Evolutionary conservation across 2,329 filamentous ascomycete species (phyloP).

Genomic region (Geosmithia putterillii): DNA sequence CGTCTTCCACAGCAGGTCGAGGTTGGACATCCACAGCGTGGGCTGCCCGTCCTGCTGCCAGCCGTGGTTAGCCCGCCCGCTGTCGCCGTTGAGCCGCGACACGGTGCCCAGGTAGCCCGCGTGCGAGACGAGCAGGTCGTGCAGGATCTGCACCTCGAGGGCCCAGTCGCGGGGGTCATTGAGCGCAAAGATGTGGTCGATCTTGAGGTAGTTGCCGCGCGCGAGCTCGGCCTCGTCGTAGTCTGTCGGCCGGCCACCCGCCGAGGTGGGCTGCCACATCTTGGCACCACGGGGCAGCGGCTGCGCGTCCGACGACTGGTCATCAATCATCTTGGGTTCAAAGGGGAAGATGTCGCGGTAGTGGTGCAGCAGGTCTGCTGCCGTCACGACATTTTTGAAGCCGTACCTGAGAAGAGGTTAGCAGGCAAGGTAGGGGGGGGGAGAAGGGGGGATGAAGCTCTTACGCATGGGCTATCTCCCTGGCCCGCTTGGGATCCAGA

Average conservation of each 20-base stretch:
- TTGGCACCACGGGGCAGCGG: background rate
- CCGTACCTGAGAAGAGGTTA: slow-evolving; percentile 36
- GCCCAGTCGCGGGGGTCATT: slow-evolving; percentile 97
- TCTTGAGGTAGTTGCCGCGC: slow-evolving; percentile 40
- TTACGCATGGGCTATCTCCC: slow-evolving; percentile 58
- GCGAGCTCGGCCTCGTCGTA: slow-evolving; percentile 1
- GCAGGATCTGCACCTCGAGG: slow-evolving; percentile 71
- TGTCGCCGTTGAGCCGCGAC: slow-evolving; percentile 57
- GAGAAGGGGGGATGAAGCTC: slow-evolving; percentile 10
- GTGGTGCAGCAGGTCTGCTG: slow-evolving; percentile 67
- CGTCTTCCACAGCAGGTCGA: slow-evolving; percentile 82
- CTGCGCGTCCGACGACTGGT: background rate
- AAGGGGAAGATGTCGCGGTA: slow-evolving; percentile 78
- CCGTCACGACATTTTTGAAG: slow-evolving; percentile 72
- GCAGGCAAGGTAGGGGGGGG: slow-evolving; percentile 1
- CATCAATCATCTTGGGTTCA: slow-evolving; percentile 21
- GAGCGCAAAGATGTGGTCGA: slow-evolving; percentile 87
- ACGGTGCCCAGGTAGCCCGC: slow-evolving; percentile 72
- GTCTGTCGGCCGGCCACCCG: background rate
- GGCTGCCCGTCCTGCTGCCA: slow-evolving; percentile 78
- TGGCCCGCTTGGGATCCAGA: slow-evolving; percentile 53
- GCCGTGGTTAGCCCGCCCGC: slow-evolving; percentile 55
- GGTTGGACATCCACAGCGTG: slow-evolving; percentile 74
- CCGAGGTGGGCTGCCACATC: background rate
- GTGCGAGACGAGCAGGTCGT: slow-evolving; percentile 70